These are phyloP conservation scores for Jimgerdemannia lactiflua DNA, from an alignment of 192 early-diverging fungal genomes.

Conservation along the genomic window DNA sequence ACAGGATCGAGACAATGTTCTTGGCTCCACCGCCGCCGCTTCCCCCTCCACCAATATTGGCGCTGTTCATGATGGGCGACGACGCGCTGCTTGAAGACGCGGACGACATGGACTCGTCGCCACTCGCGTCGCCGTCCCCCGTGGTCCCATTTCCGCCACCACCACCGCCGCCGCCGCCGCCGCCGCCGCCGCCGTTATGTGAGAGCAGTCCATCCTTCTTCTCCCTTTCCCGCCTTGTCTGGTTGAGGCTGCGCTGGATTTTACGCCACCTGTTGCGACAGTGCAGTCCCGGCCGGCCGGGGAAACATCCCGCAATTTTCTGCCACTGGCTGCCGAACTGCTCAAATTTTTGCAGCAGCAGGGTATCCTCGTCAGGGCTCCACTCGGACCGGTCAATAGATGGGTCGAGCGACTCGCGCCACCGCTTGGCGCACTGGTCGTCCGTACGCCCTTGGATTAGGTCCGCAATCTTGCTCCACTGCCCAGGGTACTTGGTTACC, in stretches of 20 bases:
- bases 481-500: conserved; percentile 63
- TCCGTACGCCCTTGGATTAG: conserved; percentile 77
- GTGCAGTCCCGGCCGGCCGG: conserved; percentile 71
- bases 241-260: conserved; percentile 54
- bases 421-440: conserved; percentile 89
- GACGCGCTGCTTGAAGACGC: neutral
- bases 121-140: neutral
- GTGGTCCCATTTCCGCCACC: neutral
- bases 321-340: conserved; percentile 79
- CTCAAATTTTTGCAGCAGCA: conserved; percentile 56
- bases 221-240: conserved; percentile 18
- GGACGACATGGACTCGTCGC: neutral
- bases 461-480: conserved; percentile 84
- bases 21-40: neutral
- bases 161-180: neutral
- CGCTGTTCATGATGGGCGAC: neutral
- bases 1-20: neutral
- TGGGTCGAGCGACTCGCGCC: conserved; percentile 86
- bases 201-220: neutral
- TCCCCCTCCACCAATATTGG: neutral
- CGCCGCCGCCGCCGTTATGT: neutral
- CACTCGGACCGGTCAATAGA: conserved; percentile 70
- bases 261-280: conserved; percentile 82
- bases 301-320: conserved; percentile 71
- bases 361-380: conserved; percentile 63